Percentiles rank a stretch among this genome's conserved stretches.
Conservation (phyloP, 345 rosid genomes). For the Citrus australasica region DNA sequence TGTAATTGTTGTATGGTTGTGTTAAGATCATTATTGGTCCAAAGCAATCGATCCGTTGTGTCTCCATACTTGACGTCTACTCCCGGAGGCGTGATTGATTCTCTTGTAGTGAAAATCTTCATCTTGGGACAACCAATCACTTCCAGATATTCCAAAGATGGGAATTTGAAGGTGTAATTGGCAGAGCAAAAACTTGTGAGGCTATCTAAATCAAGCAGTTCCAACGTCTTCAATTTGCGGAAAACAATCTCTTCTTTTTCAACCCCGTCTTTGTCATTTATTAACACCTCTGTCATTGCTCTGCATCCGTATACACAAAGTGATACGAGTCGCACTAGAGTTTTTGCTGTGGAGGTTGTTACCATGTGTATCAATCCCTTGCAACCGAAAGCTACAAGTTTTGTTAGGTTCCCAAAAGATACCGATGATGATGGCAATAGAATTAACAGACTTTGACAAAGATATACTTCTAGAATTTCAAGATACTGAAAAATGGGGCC, state of each 20-base stretch:
- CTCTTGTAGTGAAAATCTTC: not conserved
- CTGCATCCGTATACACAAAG: not conserved
- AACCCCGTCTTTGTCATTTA: not conserved
- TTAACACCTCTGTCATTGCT: not conserved
- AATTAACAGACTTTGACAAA: not conserved
- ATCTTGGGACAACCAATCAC: not conserved
- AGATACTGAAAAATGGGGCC: conserved; percentile 1
- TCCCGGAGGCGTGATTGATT: not conserved
- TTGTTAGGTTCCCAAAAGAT: conserved; percentile 7
- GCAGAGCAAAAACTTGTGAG: not conserved
- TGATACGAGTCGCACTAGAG: not conserved
- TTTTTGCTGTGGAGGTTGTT: conserved; percentile 6
- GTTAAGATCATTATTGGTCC: not conserved
- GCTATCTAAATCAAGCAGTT: not conserved
- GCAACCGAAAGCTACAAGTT: not conserved
- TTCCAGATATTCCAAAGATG: not conserved
- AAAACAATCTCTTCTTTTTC: not conserved
- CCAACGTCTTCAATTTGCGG: not conserved
- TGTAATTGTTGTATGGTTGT: not conserved
- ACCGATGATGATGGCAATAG: not conserved
- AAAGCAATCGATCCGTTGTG: rapidly evolving
- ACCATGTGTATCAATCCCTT: not conserved
- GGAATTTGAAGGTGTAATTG: not conserved
- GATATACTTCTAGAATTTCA: not conserved
- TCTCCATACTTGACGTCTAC: not conserved